Evolutionary conservation across 2,329 filamentous ascomycete species (phyloP).

Genomic region (Cladosporium colombiae): DNA sequence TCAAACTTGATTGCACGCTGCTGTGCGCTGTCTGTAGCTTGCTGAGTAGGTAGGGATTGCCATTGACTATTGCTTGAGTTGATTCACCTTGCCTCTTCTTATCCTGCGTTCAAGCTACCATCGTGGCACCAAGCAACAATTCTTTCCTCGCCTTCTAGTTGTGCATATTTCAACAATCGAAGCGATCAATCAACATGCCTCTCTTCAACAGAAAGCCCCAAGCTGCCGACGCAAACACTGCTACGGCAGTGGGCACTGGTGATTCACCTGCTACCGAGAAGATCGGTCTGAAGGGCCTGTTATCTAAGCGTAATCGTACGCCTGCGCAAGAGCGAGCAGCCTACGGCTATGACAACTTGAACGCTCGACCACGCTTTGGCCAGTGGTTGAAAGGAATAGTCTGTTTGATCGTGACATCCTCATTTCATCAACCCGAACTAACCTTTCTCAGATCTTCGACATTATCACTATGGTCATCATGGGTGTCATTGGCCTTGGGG

Average conservation of each 20-base stretch:
- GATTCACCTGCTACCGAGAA: conserved; percentile 27
- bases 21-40: not conserved
- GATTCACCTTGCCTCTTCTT: not conserved
- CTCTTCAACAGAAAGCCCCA: conserved; percentile 42
- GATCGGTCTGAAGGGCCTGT: conserved; percentile 28
- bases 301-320: conserved; percentile 28
- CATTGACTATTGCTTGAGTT: not conserved
- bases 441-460: conserved; percentile 56
- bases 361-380: conserved; percentile 60
- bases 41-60: not conserved
- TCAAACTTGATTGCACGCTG: not conserved
- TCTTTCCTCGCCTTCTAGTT: not conserved
- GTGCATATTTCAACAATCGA: not conserved
- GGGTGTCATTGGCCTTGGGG: conserved; percentile 67
- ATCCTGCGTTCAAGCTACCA: not conserved
- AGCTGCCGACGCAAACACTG: conserved; percentile 39
- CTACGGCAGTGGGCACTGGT: conserved; percentile 29
- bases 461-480: conserved; percentile 66
- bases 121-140: not conserved
- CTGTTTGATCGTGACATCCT: not conserved
- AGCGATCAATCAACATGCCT: conserved; percentile 32
- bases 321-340: not conserved
- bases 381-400: conserved; percentile 67
- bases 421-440: not conserved
- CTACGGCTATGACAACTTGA: conserved; percentile 43